Evolutionary conservation across 345 rosid genomes (phyloP).

Genomic region (Clausena lansium): DNA sequence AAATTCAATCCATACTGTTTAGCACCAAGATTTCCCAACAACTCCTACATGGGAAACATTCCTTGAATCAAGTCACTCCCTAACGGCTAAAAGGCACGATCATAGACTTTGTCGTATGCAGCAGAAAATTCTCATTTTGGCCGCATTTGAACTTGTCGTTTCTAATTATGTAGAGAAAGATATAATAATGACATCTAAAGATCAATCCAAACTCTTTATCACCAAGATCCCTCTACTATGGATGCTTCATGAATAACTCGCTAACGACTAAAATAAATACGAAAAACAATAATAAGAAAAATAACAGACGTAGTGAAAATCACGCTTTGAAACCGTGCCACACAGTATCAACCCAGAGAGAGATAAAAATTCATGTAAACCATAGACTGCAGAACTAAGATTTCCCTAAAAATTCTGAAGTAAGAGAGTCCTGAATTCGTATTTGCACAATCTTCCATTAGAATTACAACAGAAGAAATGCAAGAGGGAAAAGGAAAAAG

Average conservation of each 20-base stretch:
- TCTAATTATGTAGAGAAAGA: not conserved
- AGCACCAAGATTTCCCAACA: not conserved
- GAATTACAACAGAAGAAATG: not conserved
- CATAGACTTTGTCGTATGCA: not conserved
- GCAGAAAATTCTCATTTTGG: conserved; percentile 8
- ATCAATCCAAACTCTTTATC: not conserved
- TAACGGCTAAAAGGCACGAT: not conserved
- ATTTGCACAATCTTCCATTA: not conserved
- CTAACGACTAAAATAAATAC: not conserved
- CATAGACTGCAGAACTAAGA: not conserved
- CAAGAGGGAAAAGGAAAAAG: not conserved
- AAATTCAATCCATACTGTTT: not conserved
- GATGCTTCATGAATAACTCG: conserved; percentile 3
- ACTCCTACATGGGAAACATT: not conserved
- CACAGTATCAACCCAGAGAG: not conserved
- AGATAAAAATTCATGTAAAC: not conserved
- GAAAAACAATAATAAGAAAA: not conserved
- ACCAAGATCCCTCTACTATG: not conserved
- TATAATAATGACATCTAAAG: not conserved
- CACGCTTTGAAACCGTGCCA: not conserved
- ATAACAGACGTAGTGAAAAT: not conserved
- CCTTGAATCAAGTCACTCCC: not conserved
- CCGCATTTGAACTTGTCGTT: not conserved
- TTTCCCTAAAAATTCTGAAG: not conserved
- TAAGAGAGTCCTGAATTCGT: not conserved